These are phyloP conservation scores for Chaetomium strumarium DNA, from an alignment of 2,329 filamentous ascomycete species.

Conservation along the genomic window DNA sequence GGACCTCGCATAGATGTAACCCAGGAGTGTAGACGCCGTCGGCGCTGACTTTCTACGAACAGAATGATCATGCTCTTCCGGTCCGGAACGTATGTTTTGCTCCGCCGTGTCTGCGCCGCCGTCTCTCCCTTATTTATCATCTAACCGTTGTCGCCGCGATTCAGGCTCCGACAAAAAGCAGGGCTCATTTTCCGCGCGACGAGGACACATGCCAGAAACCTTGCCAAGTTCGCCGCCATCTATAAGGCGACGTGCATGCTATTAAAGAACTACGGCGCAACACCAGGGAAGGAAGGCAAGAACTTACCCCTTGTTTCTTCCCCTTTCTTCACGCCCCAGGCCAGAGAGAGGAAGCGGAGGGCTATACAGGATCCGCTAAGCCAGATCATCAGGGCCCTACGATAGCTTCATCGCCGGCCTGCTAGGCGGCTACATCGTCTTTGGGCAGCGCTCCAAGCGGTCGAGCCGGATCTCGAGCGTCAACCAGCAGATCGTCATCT, in stretches of 20 bases:
- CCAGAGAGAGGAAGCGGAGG: background rate
- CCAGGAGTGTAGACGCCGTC: background rate
- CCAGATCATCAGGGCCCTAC: constrained; percentile 52
- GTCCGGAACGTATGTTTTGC: constrained; percentile 66
- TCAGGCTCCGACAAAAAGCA: constrained; percentile 66
- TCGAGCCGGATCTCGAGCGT: constrained; percentile 68
- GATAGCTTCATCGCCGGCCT: constrained; percentile 85
- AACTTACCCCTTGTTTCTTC: background rate
- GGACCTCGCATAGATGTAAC: background rate
- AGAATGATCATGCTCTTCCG: constrained; percentile 98
- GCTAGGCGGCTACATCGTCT: constrained; percentile 86
- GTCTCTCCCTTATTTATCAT: background rate
- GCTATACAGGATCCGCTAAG: constrained; percentile 6
- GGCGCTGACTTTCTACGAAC: constrained; percentile 8
- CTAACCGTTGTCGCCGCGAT: background rate
- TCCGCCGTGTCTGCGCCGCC: constrained; percentile 4
- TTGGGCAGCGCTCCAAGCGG: constrained; percentile 62
- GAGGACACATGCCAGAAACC: constrained; percentile 81
- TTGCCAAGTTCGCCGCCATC: constrained; percentile 82
- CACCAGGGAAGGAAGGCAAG: constrained; percentile 54
- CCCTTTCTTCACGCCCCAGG: background rate
- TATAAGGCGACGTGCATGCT: constrained; percentile 81
- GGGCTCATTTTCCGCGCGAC: constrained; percentile 78
- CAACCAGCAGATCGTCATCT: constrained; percentile 96
- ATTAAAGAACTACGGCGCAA: constrained; percentile 57